Percentiles rank a stretch among this genome's conserved stretches.
Conservation (phyloP, 441 rosid species). For the Erodium texanum region DNA sequence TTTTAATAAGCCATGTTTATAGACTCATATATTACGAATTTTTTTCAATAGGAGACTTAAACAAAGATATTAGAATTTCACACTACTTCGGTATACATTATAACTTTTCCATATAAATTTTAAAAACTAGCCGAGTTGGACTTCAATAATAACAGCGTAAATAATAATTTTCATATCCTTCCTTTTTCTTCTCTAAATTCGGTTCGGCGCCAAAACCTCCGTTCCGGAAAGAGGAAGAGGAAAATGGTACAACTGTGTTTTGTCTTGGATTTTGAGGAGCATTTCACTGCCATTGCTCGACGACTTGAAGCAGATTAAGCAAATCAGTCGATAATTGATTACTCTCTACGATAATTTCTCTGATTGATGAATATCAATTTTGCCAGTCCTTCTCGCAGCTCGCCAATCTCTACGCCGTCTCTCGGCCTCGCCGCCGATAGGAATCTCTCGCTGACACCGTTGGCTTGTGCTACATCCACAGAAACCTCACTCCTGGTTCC, state of each 20-base stretch:
- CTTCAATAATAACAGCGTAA: no score
- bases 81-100: no score
- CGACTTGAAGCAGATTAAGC: constrained; percentile 58
- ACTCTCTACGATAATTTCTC: not conserved
- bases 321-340: not conserved
- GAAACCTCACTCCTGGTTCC: constrained; percentile 39
- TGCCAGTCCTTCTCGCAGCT: constrained; percentile 57
- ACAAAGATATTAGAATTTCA: no score
- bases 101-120: no score
- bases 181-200: not conserved
- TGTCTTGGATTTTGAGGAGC: constrained; percentile 58
- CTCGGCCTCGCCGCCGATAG: constrained; percentile 29
- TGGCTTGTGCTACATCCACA: constrained; percentile 53
- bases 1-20: no score
- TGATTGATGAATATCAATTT: constrained; percentile 17
- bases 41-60: no score
- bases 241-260: constrained; percentile 58
- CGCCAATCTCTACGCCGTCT: constrained; percentile 55
- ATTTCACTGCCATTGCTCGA: constrained; percentile 46
- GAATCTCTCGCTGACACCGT: constrained; percentile 46
- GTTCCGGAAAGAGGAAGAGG: constrained; percentile 5
- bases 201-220: not conserved
- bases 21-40: no score
- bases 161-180: no score
- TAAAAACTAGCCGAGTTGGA: no score